Percentiles rank a stretch among this genome's conserved stretches.
Evolutionary conservation across 2,329 filamentous ascomycete species (phyloP).

Genomic region (Fusarium odoratissimum): DNA sequence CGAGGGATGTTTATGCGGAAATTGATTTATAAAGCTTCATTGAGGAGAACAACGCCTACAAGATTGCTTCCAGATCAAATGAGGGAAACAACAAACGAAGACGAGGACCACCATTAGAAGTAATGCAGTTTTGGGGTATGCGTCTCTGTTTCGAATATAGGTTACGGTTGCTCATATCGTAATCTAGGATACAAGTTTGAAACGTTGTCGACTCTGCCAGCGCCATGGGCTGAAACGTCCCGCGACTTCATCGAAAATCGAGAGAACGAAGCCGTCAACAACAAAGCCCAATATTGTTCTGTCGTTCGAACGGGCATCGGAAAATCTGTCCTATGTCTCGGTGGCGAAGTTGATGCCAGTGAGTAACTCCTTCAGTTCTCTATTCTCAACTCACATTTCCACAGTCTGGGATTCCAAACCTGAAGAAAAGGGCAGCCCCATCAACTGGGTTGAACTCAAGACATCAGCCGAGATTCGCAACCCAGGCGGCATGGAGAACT

Average conservation of each 20-base stretch:
- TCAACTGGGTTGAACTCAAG: constrained; percentile 96
- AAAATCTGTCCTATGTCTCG: constrained; percentile 78
- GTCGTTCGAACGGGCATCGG: constrained; percentile 91
- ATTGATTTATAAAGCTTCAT: constrained; percentile 74
- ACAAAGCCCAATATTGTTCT: constrained; percentile 95
- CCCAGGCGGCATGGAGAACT: constrained; percentile 76
- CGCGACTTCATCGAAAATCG: constrained; percentile 84
- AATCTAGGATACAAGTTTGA: constrained; percentile 93
- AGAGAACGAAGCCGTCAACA: constrained; percentile 79
- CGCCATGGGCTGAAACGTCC: constrained; percentile 77
- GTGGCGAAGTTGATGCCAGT: constrained; percentile 94
- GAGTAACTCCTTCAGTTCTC: constrained; percentile 44
- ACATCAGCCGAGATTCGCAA: constrained; percentile 80
- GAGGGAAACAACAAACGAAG: constrained; percentile 57
- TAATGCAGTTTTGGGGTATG: constrained; percentile 93
- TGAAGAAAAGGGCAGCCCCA: constrained; percentile 69
- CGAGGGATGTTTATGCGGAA: background rate
- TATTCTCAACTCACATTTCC: background rate
- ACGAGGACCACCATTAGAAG: constrained; percentile 69
- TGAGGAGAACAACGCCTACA: constrained; percentile 87
- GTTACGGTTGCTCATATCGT: background rate
- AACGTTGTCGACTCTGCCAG: constrained; percentile 79
- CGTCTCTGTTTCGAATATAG: background rate
- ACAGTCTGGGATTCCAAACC: constrained; percentile 88
- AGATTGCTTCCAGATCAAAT: constrained; percentile 68